These are phyloP conservation scores for Yamadazyma pseudoaaseri DNA, from an alignment of 1,139 yeast genomes.

Conservation along the genomic window DNA sequence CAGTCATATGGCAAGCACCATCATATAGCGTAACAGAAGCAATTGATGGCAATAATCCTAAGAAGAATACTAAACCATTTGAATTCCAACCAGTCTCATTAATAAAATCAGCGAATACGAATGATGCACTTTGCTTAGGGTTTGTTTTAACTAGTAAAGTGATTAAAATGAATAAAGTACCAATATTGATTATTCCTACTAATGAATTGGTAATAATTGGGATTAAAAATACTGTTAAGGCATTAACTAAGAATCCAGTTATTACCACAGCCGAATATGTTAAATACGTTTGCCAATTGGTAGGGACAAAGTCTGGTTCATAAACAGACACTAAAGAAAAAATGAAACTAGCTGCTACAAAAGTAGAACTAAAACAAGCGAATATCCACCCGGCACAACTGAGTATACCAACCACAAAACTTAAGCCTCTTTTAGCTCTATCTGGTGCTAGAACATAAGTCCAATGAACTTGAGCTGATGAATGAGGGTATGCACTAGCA, in stretches of 20 bases:
- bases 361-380: slow-evolving; percentile 29
- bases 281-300: slow-evolving; percentile 24
- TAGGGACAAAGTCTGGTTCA: slow-evolving; percentile 21
- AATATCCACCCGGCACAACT: slow-evolving; percentile 54
- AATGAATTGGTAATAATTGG: slow-evolving; percentile 20
- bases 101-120: slow-evolving; percentile 22
- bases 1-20: slow-evolving; percentile 32
- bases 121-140: slow-evolving; percentile 23
- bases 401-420: slow-evolving; percentile 47
- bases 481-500: slow-evolving; percentile 28
- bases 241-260: slow-evolving; percentile 20
- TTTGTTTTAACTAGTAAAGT: slow-evolving; percentile 22
- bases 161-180: slow-evolving; percentile 25
- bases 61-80: slow-evolving; percentile 26
- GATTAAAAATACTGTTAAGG: slow-evolving; percentile 17
- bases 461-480: slow-evolving; percentile 32
- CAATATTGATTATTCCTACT: slow-evolving; percentile 22
- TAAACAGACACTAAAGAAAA: slow-evolving; percentile 39
- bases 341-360: slow-evolving; percentile 43
- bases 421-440: slow-evolving; percentile 19
- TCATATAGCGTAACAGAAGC: slow-evolving; percentile 27
- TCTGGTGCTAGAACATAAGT: slow-evolving; percentile 24
- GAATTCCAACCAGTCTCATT: slow-evolving; percentile 30
- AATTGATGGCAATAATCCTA: slow-evolving; percentile 27
- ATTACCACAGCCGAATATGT: slow-evolving; percentile 19